Percentiles rank a stretch among this genome's conserved stretches.
Evolutionary conservation across 2,329 filamentous ascomycete species (phyloP).

Genomic region (Talaromyces verruculosus): DNA sequence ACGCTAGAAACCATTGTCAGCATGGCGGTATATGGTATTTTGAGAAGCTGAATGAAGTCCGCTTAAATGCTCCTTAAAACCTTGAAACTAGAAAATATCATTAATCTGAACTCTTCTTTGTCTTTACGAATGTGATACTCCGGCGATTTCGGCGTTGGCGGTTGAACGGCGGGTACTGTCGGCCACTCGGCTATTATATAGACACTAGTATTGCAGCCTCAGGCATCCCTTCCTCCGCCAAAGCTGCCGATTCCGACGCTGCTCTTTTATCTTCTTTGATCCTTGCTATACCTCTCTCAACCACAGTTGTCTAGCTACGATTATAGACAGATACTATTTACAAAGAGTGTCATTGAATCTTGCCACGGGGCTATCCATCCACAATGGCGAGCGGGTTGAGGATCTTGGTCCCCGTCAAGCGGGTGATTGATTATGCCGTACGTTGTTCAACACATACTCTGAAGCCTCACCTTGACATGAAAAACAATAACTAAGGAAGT

Average conservation of each 20-base stretch:
- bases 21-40: not conserved
- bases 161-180: conserved; percentile 11
- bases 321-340: not conserved
- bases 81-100: not conserved
- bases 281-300: not conserved
- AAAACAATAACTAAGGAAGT: not conserved
- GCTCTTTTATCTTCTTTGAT: conserved; percentile 7
- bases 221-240: not conserved
- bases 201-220: not conserved
- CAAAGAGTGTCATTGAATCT: not conserved
- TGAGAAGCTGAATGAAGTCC: not conserved
- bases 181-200: not conserved
- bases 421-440: conserved; percentile 85
- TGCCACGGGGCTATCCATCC: not conserved
- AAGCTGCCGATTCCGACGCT: conserved; percentile 11
- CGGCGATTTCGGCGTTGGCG: conserved; percentile 10
- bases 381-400: conserved; percentile 56
- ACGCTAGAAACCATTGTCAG: not conserved
- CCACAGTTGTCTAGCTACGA: not conserved
- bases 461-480: conserved; percentile 1
- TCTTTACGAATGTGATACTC: not conserved
- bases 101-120: not conserved
- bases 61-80: not conserved
- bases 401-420: conserved; percentile 77
- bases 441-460: conserved; percentile 33